A percentile compares a stretch with the other conserved stretches of the same genome.
Evolutionary conservation across 257 asterid genomes (phyloP).

Genomic region (Fraxinus quadrangulata): DNA sequence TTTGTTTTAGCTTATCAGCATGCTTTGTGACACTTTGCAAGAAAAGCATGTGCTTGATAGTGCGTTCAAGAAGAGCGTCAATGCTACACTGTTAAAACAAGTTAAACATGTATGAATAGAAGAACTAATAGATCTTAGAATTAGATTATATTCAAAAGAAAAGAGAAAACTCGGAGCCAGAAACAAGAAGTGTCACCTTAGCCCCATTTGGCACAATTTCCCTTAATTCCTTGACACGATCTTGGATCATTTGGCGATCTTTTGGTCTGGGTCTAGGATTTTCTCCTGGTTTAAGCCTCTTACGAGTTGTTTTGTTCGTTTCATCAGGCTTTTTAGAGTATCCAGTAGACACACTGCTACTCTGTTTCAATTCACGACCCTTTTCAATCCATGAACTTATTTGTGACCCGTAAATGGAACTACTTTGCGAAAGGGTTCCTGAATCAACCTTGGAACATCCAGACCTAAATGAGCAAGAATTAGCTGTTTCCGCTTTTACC

Average conservation of each 20-base stretch:
- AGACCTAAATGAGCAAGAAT: conserved; percentile 42
- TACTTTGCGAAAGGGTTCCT: conserved; percentile 44
- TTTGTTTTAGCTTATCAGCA: conserved; percentile 74
- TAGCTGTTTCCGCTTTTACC: conserved; percentile 37
- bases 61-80: conserved; percentile 76
- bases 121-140: conserved; percentile 1
- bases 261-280: conserved; percentile 83
- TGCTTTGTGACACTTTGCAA: conserved; percentile 78
- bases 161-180: not conserved
- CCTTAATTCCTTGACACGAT: conserved; percentile 79
- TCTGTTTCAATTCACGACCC: conserved; percentile 43
- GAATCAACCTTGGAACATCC: conserved; percentile 41
- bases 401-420: conserved; percentile 60
- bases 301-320: conserved; percentile 50
- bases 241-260: conserved; percentile 95
- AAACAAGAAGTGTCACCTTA: conserved; percentile 44
- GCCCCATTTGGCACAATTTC: conserved; percentile 81
- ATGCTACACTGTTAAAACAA: conserved; percentile 73
- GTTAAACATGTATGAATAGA: conserved; percentile 17
- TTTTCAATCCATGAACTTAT: conserved; percentile 61
- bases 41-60: conserved; percentile 84
- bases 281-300: conserved; percentile 81
- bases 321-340: conserved; percentile 56
- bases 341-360: conserved; percentile 51
- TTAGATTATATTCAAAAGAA: not conserved